Conservation (phyloP, 2,329 filamentous ascomycete species). For the Ophiostoma angusticollis region DNA sequence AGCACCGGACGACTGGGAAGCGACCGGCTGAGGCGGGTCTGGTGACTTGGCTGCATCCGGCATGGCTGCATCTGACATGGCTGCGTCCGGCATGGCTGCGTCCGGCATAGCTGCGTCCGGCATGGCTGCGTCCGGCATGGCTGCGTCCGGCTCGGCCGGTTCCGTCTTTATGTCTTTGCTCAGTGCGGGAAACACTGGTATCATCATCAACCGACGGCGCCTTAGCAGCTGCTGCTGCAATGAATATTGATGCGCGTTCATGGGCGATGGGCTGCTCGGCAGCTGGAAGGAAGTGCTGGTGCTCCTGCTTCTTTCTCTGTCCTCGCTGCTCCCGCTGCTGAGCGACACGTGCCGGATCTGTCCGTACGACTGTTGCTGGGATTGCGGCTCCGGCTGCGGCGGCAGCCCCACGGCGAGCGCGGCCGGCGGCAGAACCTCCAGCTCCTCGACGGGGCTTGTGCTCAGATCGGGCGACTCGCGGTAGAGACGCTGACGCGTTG, state of each 20-base stretch:
- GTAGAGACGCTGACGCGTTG: background rate
- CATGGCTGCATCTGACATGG: background rate
- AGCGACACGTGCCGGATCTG: too few relatives aligned
- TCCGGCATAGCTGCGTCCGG: background rate
- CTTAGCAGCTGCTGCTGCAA: background rate
- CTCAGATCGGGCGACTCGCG: background rate
- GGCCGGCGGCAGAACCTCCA: background rate
- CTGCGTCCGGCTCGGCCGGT: too few relatives aligned
- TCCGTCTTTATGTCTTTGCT: too few relatives aligned
- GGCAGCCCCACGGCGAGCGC: background rate
- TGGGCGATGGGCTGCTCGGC: background rate
- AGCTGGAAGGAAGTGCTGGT: background rate
- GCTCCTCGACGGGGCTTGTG: background rate
- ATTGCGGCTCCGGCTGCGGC: background rate
- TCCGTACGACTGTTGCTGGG: too few relatives aligned
- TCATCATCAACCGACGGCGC: conserved; percentile 8
- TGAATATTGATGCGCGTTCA: too few relatives aligned
- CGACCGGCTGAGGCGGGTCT: too few relatives aligned
- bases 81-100: background rate
- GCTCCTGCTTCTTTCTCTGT: background rate
- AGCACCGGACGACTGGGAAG: too few relatives aligned
- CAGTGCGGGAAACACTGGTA: conserved; percentile 7
- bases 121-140: too few relatives aligned
- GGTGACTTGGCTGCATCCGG: too few relatives aligned
- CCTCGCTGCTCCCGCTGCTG: too few relatives aligned